Base-by-base conservation (phyloP, 192 early-diverging fungal genomes). In the Linnemannia schmuckeri region DNA sequence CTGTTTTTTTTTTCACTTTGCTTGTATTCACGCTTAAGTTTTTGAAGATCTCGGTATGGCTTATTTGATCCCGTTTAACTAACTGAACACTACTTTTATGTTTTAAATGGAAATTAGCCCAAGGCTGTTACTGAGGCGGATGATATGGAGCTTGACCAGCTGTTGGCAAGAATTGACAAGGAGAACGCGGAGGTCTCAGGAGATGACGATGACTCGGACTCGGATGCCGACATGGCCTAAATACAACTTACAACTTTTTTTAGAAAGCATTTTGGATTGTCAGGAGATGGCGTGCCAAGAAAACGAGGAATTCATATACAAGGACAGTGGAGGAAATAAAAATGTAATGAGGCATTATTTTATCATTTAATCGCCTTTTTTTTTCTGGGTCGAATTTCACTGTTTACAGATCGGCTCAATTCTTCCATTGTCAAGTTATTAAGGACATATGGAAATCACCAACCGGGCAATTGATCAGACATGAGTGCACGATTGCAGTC, bases 181-280 rank as follows among this genome's bases (percentile, higher is more conserved):
- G 96, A 98, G 90, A 98, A 98, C 89, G 94, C 94, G 76, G 95
- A 98, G 88, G 95, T 99, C 41, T 93, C 94, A 8, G 98, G 96
- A 85, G 98, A 99, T 90, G 97, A 97, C 75, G 97, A 98, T 83
- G 93, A 94, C 78, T 94, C 93, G 57, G 95, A 93, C 46, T 90
- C 89, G 47, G 94, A 94, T 75, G 90, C 90, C 82, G 90, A 84
- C 54, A 44, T 86, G 77, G 54, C 70, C n/a, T 75, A 75, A 81
- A 52, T 18, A 61, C 61, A n/a, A 33, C 61, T 9, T 66, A 24
- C 24, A 66, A 15, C 6, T 33, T 33, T 66, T 9, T 46, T 46
- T 46, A 46, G 44, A 46, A 46, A 46, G 44, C 18, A 52, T 22
- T 20, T 49, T 52, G 13, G 30, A 1, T 30, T 5, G 12, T 5